Evolutionary conservation across 1,284 basidiomycete species (phyloP).

Genomic region (Phenoliferia sp.): DNA sequence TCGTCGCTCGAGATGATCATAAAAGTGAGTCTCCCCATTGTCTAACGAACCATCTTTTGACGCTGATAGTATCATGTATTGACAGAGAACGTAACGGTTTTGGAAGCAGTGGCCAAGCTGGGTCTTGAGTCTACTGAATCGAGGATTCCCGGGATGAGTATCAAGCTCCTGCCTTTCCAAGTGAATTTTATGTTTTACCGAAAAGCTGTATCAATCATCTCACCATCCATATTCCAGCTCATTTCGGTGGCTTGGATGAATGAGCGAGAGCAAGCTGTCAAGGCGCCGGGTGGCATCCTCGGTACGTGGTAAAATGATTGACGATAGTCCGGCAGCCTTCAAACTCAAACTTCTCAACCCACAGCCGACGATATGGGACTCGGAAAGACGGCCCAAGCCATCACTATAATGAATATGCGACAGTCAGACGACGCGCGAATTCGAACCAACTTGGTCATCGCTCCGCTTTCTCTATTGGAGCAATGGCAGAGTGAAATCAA

Average conservation of each 20-base stretch:
- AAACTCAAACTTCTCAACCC: too few species aligned
- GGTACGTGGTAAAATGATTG: too few species aligned
- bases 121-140: slow-evolving; percentile 47
- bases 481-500: slow-evolving; percentile 60
- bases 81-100: neutral
- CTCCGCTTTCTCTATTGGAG: slow-evolving; percentile 61
- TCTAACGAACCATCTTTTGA: too few species aligned
- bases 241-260: slow-evolving; percentile 52
- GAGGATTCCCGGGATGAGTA: slow-evolving; percentile 53
- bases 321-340: too few species aligned
- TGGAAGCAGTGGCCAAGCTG: slow-evolving; percentile 30
- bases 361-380: slow-evolving; percentile 44
- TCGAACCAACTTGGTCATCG: slow-evolving; percentile 59
- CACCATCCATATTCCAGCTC: slow-evolving; percentile 60
- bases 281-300: slow-evolving; percentile 44
- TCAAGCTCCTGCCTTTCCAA: slow-evolving; percentile 56
- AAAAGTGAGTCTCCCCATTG: neutral
- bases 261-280: slow-evolving; percentile 32
- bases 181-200: too few species aligned
- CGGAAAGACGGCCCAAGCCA: slow-evolving; percentile 58
- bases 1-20: neutral
- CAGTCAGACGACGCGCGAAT: slow-evolving; percentile 50
- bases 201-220: too few species aligned
- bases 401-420: slow-evolving; percentile 62
- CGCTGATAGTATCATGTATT: neutral